These are phyloP conservation scores for Kluyveromyces siamensis DNA, from an alignment of 805 yeast species.

Conservation along the genomic window DNA sequence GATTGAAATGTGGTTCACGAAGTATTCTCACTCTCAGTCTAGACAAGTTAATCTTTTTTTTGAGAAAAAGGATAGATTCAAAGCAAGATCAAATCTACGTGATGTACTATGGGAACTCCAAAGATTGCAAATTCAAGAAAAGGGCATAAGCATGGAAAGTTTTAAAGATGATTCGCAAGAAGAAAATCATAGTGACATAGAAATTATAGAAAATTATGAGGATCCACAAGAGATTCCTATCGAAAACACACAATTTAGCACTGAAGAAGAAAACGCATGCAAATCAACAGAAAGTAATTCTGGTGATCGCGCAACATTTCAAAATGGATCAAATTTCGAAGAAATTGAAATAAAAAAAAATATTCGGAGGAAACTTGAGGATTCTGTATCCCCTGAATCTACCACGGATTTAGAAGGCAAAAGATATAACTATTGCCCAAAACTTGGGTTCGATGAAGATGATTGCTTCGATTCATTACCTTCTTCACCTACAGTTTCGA, in stretches of 20 bases:
- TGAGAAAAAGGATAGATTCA: constrained; percentile 17
- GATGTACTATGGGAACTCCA: constrained; percentile 16
- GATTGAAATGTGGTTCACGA: constrained; percentile 38
- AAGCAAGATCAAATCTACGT: constrained; percentile 21
- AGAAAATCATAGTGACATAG: constrained; percentile 22
- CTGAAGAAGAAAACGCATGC: not conserved
- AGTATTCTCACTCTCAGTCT: constrained; percentile 12
- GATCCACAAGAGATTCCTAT: not conserved
- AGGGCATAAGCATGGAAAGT: not conserved
- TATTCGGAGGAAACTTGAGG: too few species aligned
- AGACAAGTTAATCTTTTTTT: constrained; percentile 19
- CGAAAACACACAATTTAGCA: not conserved
- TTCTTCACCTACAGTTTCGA: not conserved
- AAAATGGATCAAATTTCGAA: too few species aligned
- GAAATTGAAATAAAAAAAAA: too few species aligned
- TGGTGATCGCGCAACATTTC: not conserved
- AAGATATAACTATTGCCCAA: too few species aligned
- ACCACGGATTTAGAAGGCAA: too few species aligned
- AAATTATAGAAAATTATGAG: constrained; percentile 20
- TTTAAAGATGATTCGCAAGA: constrained; percentile 3
- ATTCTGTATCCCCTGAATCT: too few species aligned
- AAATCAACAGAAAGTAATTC: not conserved
- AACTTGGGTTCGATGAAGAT: too few species aligned
- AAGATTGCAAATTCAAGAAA: constrained; percentile 9
- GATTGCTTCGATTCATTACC: not conserved